Evolutionary conservation across 2,329 filamentous ascomycete genomes (phyloP).

Genomic region (Escovopsis sp.): DNA sequence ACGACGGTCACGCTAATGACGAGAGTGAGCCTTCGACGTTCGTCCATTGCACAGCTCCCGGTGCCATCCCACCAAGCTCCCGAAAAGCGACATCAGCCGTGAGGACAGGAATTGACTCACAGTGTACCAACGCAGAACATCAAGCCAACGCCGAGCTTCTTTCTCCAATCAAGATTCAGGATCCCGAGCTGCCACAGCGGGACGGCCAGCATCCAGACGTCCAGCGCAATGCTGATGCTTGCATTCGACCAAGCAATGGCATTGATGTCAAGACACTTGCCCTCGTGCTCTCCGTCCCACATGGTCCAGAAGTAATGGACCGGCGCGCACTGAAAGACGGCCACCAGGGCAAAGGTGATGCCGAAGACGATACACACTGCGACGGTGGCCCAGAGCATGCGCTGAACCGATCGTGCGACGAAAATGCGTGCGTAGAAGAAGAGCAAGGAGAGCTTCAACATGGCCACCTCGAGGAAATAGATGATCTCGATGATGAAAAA

Average conservation of each 20-base stretch:
- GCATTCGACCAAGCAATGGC: slow-evolving; percentile 35
- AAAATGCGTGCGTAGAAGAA: slow-evolving; percentile 43
- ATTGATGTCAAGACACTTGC: slow-evolving; percentile 34
- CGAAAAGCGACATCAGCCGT: not conserved
- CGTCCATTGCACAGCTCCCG: slow-evolving; percentile 1
- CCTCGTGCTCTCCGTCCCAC: slow-evolving; percentile 32
- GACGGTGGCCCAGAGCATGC: slow-evolving; percentile 27
- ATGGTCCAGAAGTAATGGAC: slow-evolving; percentile 35
- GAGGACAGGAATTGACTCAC: slow-evolving; percentile 13
- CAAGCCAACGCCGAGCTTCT: slow-evolving; percentile 31
- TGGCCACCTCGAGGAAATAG: slow-evolving; percentile 30
- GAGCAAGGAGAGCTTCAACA: slow-evolving; percentile 35
- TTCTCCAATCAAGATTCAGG: slow-evolving; percentile 29
- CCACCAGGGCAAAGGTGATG: slow-evolving; percentile 24
- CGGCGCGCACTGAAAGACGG: slow-evolving; percentile 35
- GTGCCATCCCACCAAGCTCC: too few relatives aligned
- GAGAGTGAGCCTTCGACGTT: too few relatives aligned
- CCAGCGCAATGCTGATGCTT: slow-evolving; percentile 34
- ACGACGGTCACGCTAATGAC: slow-evolving; percentile 19
- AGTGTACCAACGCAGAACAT: slow-evolving; percentile 38
- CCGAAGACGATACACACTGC: slow-evolving; percentile 24
- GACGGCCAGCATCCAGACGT: slow-evolving; percentile 35
- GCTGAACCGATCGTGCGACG: slow-evolving; percentile 21
- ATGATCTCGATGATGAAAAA: slow-evolving; percentile 28
- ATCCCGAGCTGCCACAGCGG: slow-evolving; percentile 29